Evolutionary conservation across 2,329 filamentous ascomycete species (phyloP).

Genomic region (Diaporthe aspalathi): DNA sequence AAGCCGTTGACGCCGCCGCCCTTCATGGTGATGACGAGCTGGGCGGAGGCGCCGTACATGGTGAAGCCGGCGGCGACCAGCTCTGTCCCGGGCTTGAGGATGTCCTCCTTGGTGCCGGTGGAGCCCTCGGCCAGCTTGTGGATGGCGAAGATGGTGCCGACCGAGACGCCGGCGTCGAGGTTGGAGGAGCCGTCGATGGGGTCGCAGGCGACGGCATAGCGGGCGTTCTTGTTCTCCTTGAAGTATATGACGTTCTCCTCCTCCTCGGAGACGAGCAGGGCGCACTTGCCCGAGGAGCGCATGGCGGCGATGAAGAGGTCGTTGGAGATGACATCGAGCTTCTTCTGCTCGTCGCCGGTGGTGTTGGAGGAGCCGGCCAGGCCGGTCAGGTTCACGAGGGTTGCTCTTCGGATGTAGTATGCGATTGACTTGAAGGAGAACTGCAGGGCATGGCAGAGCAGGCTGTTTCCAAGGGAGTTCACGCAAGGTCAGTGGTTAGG

Average conservation of each 20-base stretch:
- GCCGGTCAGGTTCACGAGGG: conserved; percentile 93
- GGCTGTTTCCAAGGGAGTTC: conserved; percentile 61
- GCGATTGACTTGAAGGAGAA: conserved; percentile 99
- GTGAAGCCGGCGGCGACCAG: conserved; percentile 97
- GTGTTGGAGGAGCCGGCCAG: conserved; percentile 94
- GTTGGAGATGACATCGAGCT: conserved; percentile 98
- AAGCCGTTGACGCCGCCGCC: conserved; percentile 94
- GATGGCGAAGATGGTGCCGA: conserved; percentile 96
- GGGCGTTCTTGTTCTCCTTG: conserved; percentile 75
- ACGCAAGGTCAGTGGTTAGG: conserved; percentile 24
- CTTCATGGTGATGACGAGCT: conserved; percentile 97
- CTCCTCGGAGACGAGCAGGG: conserved; percentile 96
- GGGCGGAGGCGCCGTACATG: conserved; percentile 98
- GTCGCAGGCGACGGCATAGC: conserved; percentile 96
- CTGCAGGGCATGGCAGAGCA: conserved; percentile 96
- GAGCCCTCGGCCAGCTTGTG: conserved; percentile 87
- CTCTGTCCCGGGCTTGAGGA: conserved; percentile 90
- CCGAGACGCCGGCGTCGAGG: conserved; percentile 95
- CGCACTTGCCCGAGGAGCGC: conserved; percentile 90
- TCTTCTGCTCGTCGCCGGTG: conserved; percentile 99
- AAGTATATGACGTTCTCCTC: conserved; percentile 95
- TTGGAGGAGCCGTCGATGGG: conserved; percentile 99
- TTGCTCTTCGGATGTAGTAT: conserved; percentile 97
- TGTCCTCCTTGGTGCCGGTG: conserved; percentile 81
- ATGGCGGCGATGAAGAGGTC: conserved; percentile 97